Evolutionary conservation across 2,329 filamentous ascomycete genomes (phyloP), one percentile per base, ranked within the genome.

Genomic region (Curvularia sp.): DNA sequence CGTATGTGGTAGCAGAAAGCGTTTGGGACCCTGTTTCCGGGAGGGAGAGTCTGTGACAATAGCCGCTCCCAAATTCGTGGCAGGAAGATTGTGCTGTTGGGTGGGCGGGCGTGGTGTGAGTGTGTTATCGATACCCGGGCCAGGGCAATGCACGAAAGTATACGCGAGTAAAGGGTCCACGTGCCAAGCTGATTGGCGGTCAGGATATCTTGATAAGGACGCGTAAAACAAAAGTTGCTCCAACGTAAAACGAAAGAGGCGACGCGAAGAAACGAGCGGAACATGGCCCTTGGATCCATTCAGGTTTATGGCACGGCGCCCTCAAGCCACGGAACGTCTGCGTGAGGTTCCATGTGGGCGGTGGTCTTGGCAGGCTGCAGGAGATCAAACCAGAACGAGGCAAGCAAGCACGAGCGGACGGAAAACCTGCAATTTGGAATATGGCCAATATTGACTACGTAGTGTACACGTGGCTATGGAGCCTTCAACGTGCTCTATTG

Each of bases 161-260:
- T 54, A 58, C 54, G 63, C 58, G 56, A 63, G 58, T 59, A 60
- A 58, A 60, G 60, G 53, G 61, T 53, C 60, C 71, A 76, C 71
- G 72, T 75, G 72, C 72, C 68, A 66, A 68, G 60, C 52, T 62
- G 65, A 70, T 69, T 71, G 70, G 63, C 59, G 53, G 60, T 53
- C 52, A 55, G 57, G 53, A 55, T 50, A 48, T 19, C 43, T 28
- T 38, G 45, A 50, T 47, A 57, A 49, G 36, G 48, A 45, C 45
- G 34, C 13, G 34, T 36, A 36, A 36, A 36, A 36, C 34, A 36
- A n/a, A n/a, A 13, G 15, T 5, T 18, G 15, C n/a, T 13, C 15
- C n/a, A 18, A 15, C 34, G 34, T 36, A 42, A 41, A 10, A 28
- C 48, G 10, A 18, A 49, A 28, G 15, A 7, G 32, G 57, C 19